These are phyloP conservation scores for Reticulascus tulasneorum DNA, from an alignment of 2,329 filamentous ascomycete genomes.

Conservation along the genomic window DNA sequence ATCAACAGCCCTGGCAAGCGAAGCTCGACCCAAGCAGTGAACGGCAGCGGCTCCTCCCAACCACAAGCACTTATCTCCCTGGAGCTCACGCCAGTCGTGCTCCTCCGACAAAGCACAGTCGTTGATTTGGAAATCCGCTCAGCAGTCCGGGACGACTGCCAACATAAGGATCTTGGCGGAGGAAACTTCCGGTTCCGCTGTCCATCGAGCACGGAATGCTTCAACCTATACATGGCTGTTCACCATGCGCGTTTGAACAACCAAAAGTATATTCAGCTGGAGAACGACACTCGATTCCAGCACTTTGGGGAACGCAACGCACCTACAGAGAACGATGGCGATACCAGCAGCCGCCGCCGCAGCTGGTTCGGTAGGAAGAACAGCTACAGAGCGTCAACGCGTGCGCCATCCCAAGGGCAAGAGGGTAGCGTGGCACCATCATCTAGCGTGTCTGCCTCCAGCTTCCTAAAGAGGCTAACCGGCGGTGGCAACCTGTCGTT, in stretches of 20 bases:
- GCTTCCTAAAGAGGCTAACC: slow-evolving; percentile 77
- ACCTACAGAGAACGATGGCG: slow-evolving; percentile 44
- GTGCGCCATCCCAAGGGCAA: slow-evolving; percentile 63
- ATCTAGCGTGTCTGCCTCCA: slow-evolving; percentile 61
- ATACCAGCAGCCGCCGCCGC: slow-evolving; percentile 41
- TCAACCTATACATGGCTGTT: slow-evolving; percentile 77
- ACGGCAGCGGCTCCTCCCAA: slow-evolving; percentile 27
- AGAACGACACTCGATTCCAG: slow-evolving; percentile 66
- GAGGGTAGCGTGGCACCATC: slow-evolving; percentile 63
- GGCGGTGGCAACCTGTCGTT: slow-evolving; percentile 67
- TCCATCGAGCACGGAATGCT: slow-evolving; percentile 70
- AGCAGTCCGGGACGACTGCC: slow-evolving; percentile 68
- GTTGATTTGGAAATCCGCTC: slow-evolving; percentile 94
- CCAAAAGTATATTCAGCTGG: slow-evolving; percentile 72
- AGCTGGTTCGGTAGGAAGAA: slow-evolving; percentile 62
- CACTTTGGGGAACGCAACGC: slow-evolving; percentile 60
- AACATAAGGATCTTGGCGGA: slow-evolving; percentile 61
- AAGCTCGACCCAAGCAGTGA: slow-evolving; percentile 29
- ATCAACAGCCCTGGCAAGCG: slow-evolving; percentile 20
- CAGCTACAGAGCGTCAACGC: slow-evolving; percentile 59
- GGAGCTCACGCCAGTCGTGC: slow-evolving; percentile 86
- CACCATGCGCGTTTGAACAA: slow-evolving; percentile 90
- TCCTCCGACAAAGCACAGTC: slow-evolving; percentile 83
- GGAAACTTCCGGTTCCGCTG: slow-evolving; percentile 89
- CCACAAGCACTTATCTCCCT: slow-evolving; percentile 59